A percentile compares a stretch with the other conserved stretches of the same genome.
Evolutionary conservation across 768 basidiomycete species (phyloP).

Genomic region (Dacryopinax spathularia): DNA sequence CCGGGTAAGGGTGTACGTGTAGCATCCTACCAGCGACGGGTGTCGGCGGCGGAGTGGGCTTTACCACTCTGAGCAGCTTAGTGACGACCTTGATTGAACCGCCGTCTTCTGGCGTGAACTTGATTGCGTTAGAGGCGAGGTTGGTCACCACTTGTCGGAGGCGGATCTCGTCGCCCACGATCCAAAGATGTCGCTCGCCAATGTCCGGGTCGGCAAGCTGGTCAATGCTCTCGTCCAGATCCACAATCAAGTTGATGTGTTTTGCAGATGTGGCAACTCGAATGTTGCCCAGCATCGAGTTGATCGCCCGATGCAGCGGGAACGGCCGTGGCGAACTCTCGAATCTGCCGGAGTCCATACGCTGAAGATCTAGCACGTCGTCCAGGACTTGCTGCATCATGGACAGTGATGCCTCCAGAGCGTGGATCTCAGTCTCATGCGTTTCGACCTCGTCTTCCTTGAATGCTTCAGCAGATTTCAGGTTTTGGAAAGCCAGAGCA

Average conservation of each 20-base stretch:
- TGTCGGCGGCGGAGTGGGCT: slow-evolving; percentile 7
- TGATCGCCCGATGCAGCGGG: slow-evolving; percentile 63
- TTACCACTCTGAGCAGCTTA: slow-evolving; percentile 24
- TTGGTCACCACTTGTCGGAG: slow-evolving; percentile 72
- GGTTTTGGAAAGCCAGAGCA: slow-evolving; percentile 4
- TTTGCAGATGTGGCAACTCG: slow-evolving; percentile 54
- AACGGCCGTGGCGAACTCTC: slow-evolving; percentile 34
- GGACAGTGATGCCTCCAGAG: not conserved
- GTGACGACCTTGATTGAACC: slow-evolving; percentile 49
- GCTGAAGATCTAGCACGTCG: slow-evolving; percentile 71
- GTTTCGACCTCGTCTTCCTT: not conserved
- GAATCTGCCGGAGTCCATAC: slow-evolving; percentile 32
- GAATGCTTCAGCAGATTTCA: slow-evolving; percentile 1
- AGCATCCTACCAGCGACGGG: not conserved
- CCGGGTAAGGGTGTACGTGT: not conserved
- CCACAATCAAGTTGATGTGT: slow-evolving; percentile 48
- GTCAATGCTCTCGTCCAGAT: slow-evolving; percentile 42
- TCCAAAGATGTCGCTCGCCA: slow-evolving; percentile 35
- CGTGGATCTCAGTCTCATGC: not conserved
- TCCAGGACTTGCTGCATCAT: slow-evolving; percentile 40
- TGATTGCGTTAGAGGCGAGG: slow-evolving; percentile 43
- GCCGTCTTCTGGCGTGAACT: slow-evolving; percentile 30
- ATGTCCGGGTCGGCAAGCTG: slow-evolving; percentile 16
- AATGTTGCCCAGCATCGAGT: slow-evolving; percentile 55
- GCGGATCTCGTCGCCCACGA: slow-evolving; percentile 73